Evolutionary conservation across 208 protist genomes (phyloP), one percentile per base, ranked within the genome.

Genomic region (Trypanosoma brucei): DNA sequence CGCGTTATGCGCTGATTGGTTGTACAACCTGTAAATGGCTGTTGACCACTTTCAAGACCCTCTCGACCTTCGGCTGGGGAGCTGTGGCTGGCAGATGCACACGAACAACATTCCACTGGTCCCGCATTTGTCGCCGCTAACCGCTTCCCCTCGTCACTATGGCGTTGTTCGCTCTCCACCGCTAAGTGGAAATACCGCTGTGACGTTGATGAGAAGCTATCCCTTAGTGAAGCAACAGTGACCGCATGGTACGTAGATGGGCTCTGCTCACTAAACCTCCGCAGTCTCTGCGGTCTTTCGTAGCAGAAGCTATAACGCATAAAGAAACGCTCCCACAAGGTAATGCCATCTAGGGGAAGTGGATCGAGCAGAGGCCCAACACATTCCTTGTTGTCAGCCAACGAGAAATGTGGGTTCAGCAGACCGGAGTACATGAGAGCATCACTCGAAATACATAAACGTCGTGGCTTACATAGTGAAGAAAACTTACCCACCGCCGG

Each of bases 311-410:
- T 74, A 40, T 86, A 72, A 6, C 81, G 81, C 0, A 75, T 37
- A 62, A 79, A 81, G 3, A 73, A 75, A 1, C 49, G 38, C n/a
- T 66, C 61, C 81, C 81, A 86, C 7, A 78, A 30, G 3, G 33
- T 44, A 3, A 86, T 51, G 54, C 76, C 62, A 1, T 54, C n/a
- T 0, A 52, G 73, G 1, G 60, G 64, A 14, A 83, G 44, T 2
- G 62, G 55, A 50, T 83, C 70, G n/a, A 86, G 36, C n/a, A 86
- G 74, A 7, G 81, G 81, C 0, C 81, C 81, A 42, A 86, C 62
- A 7, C 60, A 1, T 2, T 68, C 14, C 38, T 71, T 55, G 61
- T 86, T 86, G 59, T 83, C 53, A 3, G 53, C 36, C 6, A 86
- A 57, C 14, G 74, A 83, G 52, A 86, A 86, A 22, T 83, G 54